Evolutionary conservation across 129 eudicot species (phyloP).

Genomic region (Apium graveolens): DNA sequence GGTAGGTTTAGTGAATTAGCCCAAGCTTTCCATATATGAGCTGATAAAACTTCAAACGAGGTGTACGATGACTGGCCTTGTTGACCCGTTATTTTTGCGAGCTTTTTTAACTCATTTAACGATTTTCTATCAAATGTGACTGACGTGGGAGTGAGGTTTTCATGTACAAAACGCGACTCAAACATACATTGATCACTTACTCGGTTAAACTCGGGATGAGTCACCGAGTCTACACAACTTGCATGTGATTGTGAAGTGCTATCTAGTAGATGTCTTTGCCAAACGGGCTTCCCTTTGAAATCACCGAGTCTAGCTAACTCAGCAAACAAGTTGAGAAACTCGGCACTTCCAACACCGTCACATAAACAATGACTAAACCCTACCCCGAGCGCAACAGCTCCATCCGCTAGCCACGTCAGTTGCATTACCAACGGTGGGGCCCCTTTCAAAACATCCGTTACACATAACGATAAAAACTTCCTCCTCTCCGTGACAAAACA

Average conservation of each 20-base stretch:
- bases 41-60: conserved; percentile 59
- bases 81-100: conserved; percentile 20
- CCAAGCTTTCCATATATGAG: conserved; percentile 76
- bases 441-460: conserved; percentile 32
- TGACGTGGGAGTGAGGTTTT: conserved; percentile 20
- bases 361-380: conserved; percentile 37
- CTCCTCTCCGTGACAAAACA: conserved; percentile 22
- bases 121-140: conserved; percentile 31
- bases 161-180: background rate
- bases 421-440: conserved; percentile 36
- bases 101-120: conserved; percentile 33
- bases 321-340: conserved; percentile 31
- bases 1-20: conserved; percentile 55
- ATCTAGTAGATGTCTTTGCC: background rate
- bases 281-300: conserved; percentile 6
- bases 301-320: conserved; percentile 20
- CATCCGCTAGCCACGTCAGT: conserved; percentile 46
- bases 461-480: conserved; percentile 27
- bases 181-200: background rate
- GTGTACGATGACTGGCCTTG: conserved; percentile 24
- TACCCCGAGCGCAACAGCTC: conserved; percentile 27
- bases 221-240: background rate
- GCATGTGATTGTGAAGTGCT: background rate
- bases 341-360: conserved; percentile 37
- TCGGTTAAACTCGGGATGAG: conserved; percentile 6